Evolutionary conservation across 139 green algal species (phyloP).

Genomic region (Coelastrella sp.): DNA sequence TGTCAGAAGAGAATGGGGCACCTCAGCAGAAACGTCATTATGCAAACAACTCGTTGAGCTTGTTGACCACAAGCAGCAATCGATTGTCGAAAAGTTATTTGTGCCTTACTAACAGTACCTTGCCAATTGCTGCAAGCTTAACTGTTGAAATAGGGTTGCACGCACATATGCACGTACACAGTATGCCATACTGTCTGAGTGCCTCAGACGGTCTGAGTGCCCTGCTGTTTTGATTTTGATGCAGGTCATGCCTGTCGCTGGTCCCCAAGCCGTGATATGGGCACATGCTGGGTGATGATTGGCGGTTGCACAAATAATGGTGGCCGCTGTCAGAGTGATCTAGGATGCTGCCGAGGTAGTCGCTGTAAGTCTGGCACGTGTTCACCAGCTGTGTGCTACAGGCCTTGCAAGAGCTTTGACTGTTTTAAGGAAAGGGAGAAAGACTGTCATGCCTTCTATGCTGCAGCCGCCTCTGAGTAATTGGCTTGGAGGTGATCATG

Average conservation of each 20-base stretch:
- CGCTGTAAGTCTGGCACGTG: not conserved
- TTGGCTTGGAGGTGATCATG: not conserved
- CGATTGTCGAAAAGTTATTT: too few species aligned
- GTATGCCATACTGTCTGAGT: too few species aligned
- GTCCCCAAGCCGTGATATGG: not conserved
- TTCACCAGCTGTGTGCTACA: not conserved
- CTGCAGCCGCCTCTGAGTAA: not conserved
- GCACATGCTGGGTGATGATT: not conserved
- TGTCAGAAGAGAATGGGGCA: too few species aligned
- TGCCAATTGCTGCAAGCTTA: too few species aligned
- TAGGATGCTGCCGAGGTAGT: constrained; percentile 5
- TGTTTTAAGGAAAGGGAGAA: not conserved
- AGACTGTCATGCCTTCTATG: constrained; percentile 4
- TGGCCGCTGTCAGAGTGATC: too few species aligned
- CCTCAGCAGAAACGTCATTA: too few species aligned
- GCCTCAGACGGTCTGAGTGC: not conserved
- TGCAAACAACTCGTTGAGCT: too few species aligned
- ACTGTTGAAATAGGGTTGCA: too few species aligned
- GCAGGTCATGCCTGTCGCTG: not conserved
- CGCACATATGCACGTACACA: too few species aligned
- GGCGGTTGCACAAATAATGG: too few species aligned
- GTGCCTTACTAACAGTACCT: too few species aligned
- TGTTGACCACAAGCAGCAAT: too few species aligned
- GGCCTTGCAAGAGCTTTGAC: not conserved
- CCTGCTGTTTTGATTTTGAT: not conserved